These are phyloP conservation scores for Macrophomina pseudophaseolina DNA, from an alignment of 2,329 filamentous ascomycete species.

Conservation along the genomic window DNA sequence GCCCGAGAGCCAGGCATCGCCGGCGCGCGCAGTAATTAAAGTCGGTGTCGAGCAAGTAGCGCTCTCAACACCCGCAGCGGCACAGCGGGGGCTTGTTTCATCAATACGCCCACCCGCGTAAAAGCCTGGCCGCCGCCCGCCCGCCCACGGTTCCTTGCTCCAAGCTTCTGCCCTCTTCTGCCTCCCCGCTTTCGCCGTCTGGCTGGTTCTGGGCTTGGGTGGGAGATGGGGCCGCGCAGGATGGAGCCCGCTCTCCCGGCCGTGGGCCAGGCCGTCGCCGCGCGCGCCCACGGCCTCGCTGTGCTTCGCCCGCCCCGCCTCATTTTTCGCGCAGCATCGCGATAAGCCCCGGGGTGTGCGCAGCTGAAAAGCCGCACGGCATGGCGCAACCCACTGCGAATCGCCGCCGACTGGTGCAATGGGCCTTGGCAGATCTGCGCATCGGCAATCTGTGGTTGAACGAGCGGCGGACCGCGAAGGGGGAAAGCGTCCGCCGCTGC, in stretches of 20 bases:
- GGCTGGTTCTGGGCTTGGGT: too few relatives aligned
- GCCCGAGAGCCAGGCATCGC: conserved; percentile 15
- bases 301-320: background rate
- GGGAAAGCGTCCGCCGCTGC: conserved; percentile 3
- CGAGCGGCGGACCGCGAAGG: background rate
- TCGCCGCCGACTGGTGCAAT: conserved; percentile 1
- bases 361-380: conserved; percentile 10
- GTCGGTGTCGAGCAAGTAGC: conserved; percentile 1
- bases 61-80: conserved; percentile 13
- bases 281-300: background rate
- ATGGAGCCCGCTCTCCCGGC: background rate
- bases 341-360: background rate
- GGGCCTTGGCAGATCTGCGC: conserved; percentile 21
- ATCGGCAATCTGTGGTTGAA: conserved; percentile 18
- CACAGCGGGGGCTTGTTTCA: conserved; percentile 20
- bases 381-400: conserved; percentile 13
- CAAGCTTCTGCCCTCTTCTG: background rate
- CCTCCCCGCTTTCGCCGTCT: background rate
- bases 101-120: background rate
- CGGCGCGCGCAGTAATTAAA: conserved; percentile 6
- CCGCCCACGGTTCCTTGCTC: background rate
- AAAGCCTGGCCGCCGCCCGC: background rate
- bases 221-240: too few relatives aligned
- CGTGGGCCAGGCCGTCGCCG: background rate
- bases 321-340: conserved; percentile 1